Conservation (phyloP, 345 rosid genomes). For the Syzygium aromaticum region DNA sequence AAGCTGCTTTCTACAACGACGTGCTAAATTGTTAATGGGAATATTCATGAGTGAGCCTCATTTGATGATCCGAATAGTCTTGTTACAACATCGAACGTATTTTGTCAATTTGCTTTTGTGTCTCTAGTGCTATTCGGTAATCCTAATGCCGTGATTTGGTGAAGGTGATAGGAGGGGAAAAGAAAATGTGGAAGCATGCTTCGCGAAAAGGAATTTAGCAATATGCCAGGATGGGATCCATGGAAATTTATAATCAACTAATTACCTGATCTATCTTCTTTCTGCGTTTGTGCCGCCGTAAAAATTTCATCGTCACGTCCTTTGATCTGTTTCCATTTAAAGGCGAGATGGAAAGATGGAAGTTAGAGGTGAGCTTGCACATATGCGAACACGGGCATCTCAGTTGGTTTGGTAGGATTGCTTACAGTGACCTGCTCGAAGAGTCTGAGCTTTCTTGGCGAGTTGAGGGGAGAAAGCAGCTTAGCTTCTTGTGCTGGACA, state of each 20-base stretch:
- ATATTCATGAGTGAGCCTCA: not conserved
- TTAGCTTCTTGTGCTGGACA: not conserved
- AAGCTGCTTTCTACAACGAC: not conserved
- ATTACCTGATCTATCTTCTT: not conserved
- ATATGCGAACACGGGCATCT: not conserved
- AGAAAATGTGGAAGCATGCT: not conserved
- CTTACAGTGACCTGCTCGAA: slow-evolving; percentile 15
- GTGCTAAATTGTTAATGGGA: not conserved
- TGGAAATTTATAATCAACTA: not conserved
- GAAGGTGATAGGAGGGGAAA: not conserved
- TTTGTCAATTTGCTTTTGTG: not conserved
- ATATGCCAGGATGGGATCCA: not conserved
- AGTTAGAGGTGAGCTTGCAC: not conserved
- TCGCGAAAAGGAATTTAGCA: not conserved
- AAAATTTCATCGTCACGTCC: not conserved
- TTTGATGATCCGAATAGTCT: not conserved
- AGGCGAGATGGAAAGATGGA: not conserved
- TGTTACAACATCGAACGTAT: not conserved
- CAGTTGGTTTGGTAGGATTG: not conserved
- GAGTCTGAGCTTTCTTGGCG: slow-evolving; percentile 36
- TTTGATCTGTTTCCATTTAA: not conserved
- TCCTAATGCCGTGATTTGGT: not conserved
- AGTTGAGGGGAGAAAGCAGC: slow-evolving; percentile 2
- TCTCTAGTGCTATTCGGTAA: not conserved
- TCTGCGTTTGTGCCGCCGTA: not conserved